phyloP scores from a whole-genome alignment of 2,329 filamentous ascomycete species.

The Botrytis porri region DNA sequence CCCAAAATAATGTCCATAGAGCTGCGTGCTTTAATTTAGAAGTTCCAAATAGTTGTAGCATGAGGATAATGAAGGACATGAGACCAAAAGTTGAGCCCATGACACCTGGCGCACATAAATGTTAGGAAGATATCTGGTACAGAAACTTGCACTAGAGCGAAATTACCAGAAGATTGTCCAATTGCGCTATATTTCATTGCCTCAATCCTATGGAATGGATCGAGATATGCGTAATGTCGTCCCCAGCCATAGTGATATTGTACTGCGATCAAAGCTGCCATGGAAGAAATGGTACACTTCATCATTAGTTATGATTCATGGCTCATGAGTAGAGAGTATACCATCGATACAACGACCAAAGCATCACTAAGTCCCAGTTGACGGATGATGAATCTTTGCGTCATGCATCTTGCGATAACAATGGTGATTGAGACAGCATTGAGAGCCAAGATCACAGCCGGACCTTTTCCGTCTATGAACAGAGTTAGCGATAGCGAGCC shows the following conservation, averaged over 20 bases:
- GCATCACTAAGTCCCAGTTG: conserved; percentile 25
- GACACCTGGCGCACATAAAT: conserved; percentile 16
- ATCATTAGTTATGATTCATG: not conserved
- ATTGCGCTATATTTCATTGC: conserved; percentile 24
- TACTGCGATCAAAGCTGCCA: conserved; percentile 18
- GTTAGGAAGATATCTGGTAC: not conserved
- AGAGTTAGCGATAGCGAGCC: not conserved
- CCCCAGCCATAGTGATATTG: conserved; percentile 27
- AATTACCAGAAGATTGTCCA: conserved; percentile 23
- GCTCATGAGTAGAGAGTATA: not conserved
- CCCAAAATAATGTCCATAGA: conserved; percentile 23
- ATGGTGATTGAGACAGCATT: conserved; percentile 20
- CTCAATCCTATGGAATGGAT: conserved; percentile 14
- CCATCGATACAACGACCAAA: conserved; percentile 21
- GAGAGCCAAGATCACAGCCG: conserved; percentile 22
- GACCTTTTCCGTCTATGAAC: not conserved
- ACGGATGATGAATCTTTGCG: conserved; percentile 19
- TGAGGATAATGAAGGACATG: conserved; percentile 23
- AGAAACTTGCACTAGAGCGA: no score
- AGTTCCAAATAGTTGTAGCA: conserved; percentile 26
- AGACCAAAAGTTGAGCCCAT: conserved; percentile 26
- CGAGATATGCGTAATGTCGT: conserved; percentile 24
- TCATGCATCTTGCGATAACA: conserved; percentile 23
- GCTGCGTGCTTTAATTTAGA: conserved; percentile 6
- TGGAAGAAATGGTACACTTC: conserved; percentile 9